Base-by-base conservation (phyloP, 2,329 filamentous ascomycete genomes). In the Eurotiales sp. region DNA sequence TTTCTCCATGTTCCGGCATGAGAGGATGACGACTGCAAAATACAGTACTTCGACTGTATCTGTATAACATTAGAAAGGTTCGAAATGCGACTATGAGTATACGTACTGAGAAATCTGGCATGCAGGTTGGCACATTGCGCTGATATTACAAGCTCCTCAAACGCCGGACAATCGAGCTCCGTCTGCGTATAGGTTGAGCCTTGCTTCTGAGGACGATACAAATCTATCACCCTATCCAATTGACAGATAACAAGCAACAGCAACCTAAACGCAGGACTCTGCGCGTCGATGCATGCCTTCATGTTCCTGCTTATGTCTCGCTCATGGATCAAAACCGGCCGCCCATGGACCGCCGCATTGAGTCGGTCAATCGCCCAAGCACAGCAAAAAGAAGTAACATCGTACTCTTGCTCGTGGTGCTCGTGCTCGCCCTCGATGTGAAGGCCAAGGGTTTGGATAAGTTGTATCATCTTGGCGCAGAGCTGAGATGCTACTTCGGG, bases 11-110 rank as follows among this genome's bases (percentile, higher is more conserved):
- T 53, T 56, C n/a, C 82, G 75, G 45, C 80, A 84, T 0, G 82
- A 84, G 2, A 85, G 68, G 8, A 85, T 83, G 30, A 81, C 78
- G 6, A 86, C 78, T 3, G 82, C 80, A 58, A 85, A 81, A 58
- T 86, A 86, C 14, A 86, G 77, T 1, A 80, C 76, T 57, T 85
- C 82, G 6, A 85, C 73, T 0, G 82, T 84, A 7, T 76, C 81
- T 54, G 8, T 25, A 23, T 15, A 7, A 6, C 15, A 6, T 4
- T 21, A 23, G 11, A 23, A 14, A 17, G 14, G 2, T 8, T 8
- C 25, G 17, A 6, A 22, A 17, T 23, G 11, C 29, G 25, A n/a
- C 22, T n/a, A 25, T 27, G n/a, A 19, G n/a, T 21, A 32, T 17
- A 21, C 27, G 36, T 43, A 54, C 51, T 48, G 3, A 54, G 46